phyloP scores from a whole-genome alignment of 202 grass and related monocot genomes.

The Sporobolus alterniflorus region DNA sequence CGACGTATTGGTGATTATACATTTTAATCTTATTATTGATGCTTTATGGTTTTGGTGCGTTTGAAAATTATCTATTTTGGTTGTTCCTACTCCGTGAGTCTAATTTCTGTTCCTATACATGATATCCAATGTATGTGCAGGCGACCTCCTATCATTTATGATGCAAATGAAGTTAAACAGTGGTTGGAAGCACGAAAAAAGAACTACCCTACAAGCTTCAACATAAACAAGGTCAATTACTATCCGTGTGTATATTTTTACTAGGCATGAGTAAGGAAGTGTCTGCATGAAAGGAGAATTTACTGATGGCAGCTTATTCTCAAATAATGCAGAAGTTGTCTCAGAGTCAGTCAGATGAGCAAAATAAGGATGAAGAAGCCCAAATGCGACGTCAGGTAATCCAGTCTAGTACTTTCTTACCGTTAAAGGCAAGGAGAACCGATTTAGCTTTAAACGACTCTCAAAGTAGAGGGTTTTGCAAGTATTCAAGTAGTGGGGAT shows the following conservation, averaged over 20 bases:
- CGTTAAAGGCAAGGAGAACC: not conserved
- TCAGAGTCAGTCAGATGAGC: constrained; percentile 25
- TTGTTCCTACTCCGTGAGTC: not conserved
- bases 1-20: not conserved
- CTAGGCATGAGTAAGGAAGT: not conserved
- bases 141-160: constrained; percentile 51
- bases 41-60: not conserved
- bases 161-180: constrained; percentile 82
- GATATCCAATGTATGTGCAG: constrained; percentile 44
- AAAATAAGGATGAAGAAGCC: constrained; percentile 54
- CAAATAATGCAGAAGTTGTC: constrained; percentile 68
- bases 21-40: constrained; percentile 6
- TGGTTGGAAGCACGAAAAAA: constrained; percentile 89
- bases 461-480: constrained; percentile 11
- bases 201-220: constrained; percentile 77
- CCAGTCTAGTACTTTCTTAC: constrained; percentile 6
- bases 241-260: constrained; percentile 11
- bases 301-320: constrained; percentile 12
- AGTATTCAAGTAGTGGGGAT: constrained; percentile 5
- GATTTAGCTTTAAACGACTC: constrained; percentile 18
- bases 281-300: constrained; percentile 27
- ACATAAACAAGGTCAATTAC: constrained; percentile 59
- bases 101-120: not conserved
- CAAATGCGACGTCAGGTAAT: constrained; percentile 70
- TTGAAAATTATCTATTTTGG: not conserved